Evolutionary conservation across 2,329 filamentous ascomycete genomes (phyloP).

Genomic region (Magnaporthiopsis rhizophila): DNA sequence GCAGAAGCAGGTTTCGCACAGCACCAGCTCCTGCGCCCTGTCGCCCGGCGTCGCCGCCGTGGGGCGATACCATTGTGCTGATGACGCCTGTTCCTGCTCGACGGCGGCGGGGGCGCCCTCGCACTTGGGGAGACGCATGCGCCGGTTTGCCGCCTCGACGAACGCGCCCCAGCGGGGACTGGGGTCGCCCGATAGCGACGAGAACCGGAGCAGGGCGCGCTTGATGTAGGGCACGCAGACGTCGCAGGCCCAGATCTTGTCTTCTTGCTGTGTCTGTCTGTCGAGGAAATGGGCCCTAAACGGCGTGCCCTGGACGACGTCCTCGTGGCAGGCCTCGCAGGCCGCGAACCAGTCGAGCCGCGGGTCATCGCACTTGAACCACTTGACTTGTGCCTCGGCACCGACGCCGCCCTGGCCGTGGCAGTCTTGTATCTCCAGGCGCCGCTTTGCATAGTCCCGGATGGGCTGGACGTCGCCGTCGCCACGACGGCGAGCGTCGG

Average conservation of each 20-base stretch:
- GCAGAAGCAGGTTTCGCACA: conserved; percentile 2
- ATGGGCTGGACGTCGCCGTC: background rate
- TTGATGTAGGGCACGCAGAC: background rate
- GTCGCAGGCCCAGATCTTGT: background rate
- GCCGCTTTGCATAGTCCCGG: background rate
- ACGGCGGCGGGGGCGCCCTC: background rate
- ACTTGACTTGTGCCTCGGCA: background rate
- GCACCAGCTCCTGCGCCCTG: background rate
- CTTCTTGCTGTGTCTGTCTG: background rate
- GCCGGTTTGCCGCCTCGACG: background rate
- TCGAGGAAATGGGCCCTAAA: background rate
- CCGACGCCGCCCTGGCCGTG: background rate
- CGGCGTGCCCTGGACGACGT: background rate
- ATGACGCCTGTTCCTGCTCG: background rate
- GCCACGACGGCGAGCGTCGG: background rate
- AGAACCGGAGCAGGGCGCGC: background rate
- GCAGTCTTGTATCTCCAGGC: background rate
- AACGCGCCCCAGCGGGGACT: background rate
- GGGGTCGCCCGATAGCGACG: background rate
- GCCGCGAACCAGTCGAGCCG: background rate
- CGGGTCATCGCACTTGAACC: background rate
- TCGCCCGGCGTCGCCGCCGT: background rate
- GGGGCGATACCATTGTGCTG: background rate
- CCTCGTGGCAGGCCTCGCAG: conserved; percentile 6
- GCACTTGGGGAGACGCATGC: background rate